phyloP scores from a whole-genome alignment of 2,329 filamentous ascomycete species.

The Colletotrichum sp. region DNA sequence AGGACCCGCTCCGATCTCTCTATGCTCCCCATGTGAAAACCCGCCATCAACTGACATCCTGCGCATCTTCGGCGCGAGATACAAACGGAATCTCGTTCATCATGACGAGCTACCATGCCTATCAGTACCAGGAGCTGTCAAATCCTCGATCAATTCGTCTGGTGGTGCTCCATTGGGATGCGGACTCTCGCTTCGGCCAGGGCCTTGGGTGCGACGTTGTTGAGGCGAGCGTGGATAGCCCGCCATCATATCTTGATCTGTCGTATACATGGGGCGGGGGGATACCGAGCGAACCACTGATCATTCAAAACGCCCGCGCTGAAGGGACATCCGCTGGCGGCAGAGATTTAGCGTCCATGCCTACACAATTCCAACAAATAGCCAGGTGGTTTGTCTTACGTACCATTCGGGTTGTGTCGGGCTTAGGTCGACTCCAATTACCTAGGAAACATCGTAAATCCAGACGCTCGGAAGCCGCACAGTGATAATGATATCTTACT shows the following conservation, averaged over 20 bases:
- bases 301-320: background rate
- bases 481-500: no score
- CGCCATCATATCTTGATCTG: background rate
- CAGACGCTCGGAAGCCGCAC: no score
- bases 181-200: background rate
- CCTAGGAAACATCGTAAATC: no score
- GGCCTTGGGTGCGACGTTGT: background rate
- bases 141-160: background rate
- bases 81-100: no score
- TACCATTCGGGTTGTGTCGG: no score
- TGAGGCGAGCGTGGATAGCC: background rate
- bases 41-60: no score
- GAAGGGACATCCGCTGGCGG: background rate
- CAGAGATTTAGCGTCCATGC: no score
- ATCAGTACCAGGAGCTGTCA: background rate
- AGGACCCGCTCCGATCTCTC: no score
- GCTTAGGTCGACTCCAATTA: no score
- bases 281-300: background rate
- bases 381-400: no score
- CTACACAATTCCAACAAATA: accelerated
- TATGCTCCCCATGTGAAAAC: no score
- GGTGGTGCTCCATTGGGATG: background rate
- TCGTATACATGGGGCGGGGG: background rate
- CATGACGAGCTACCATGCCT: background rate
- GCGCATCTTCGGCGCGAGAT: no score